Conservation (phyloP, 257 asterid genomes). For the Ophiorrhiza pumila region DNA sequence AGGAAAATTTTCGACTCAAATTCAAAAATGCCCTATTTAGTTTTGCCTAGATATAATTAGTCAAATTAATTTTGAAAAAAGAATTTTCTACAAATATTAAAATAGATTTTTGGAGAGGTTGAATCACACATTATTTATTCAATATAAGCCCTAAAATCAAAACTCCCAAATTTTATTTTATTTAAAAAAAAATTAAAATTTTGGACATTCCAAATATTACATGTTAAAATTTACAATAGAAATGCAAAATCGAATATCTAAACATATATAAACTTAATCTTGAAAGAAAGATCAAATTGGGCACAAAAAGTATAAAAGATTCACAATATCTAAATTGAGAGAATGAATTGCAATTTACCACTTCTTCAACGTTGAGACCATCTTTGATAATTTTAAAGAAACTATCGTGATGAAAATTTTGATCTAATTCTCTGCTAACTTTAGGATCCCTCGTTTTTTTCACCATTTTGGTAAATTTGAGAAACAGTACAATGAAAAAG, state of each 20-base stretch:
- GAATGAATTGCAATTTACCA: neutral
- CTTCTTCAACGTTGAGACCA: neutral
- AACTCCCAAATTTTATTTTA: no score
- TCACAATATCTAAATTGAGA: neutral
- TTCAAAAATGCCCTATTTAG: neutral
- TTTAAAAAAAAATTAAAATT: no score
- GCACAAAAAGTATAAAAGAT: neutral
- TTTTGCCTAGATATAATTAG: no score
- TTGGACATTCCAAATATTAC: neutral
- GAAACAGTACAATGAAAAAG: neutral
- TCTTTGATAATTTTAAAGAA: neutral
- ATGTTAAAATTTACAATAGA: neutral
- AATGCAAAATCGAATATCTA: neutral
- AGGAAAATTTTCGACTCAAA: neutral
- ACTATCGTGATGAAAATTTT: neutral
- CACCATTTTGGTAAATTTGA: neutral
- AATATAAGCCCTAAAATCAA: neutral
- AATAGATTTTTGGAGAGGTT: neutral
- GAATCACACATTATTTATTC: neutral
- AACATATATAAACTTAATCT: neutral
- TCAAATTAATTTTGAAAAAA: no score
- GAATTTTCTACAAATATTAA: neutral
- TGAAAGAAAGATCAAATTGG: neutral
- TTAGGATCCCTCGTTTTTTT: neutral
- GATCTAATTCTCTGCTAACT: neutral